Evolutionary conservation across 805 yeast genomes (phyloP), one percentile per base, ranked within the genome.

Genomic region (Cyberlindnera subsufficiens): DNA sequence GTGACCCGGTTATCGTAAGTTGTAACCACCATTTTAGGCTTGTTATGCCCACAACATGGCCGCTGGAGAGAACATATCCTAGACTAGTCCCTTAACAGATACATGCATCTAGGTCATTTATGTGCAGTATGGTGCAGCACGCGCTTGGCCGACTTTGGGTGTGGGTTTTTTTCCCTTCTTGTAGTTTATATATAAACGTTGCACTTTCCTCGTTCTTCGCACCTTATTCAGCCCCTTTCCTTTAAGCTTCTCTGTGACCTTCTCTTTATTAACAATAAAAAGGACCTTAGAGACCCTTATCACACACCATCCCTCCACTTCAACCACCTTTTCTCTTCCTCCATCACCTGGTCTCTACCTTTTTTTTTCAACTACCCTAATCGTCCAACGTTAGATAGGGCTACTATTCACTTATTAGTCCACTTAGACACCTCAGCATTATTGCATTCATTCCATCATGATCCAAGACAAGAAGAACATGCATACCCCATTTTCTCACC

Each of bases 401-500:
- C 44, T 48, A 45, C 43, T 48, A 48, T 45, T 48, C 36, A 36
- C 37, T 48, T 48, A 48, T 40, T 45, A 47, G 51, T 34, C 43
- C 31, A n/a, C 27, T 14, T 9, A 32, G 14, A 16, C 27, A 14
- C 18, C 41, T 11, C 44, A 31, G n/a, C 27, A 22, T 32, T 38
- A 32, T 22, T 32, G 17, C 25, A 22, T 30, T 29, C 39, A 27
- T 18, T 13, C 32, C n/a, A 22, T 33, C 13, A 5, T n/a, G n/a
- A 13, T 22, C 19, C 17, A 33, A 29, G 30, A 30, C 37, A 31
- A 27, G n/a, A 37, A 17, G 19, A 25, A 15, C 30, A 15, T 25
- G 8, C 20, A 25, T 10, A 56, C 61, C 6, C 61, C 61, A 18
- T 43, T 48, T 40, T 43, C 50, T 5, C 37, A 55, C 22, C 52